These are phyloP conservation scores for Cryomyces minteri DNA, from an alignment of 495 filamentous ascomycete species.

Conservation along the genomic window DNA sequence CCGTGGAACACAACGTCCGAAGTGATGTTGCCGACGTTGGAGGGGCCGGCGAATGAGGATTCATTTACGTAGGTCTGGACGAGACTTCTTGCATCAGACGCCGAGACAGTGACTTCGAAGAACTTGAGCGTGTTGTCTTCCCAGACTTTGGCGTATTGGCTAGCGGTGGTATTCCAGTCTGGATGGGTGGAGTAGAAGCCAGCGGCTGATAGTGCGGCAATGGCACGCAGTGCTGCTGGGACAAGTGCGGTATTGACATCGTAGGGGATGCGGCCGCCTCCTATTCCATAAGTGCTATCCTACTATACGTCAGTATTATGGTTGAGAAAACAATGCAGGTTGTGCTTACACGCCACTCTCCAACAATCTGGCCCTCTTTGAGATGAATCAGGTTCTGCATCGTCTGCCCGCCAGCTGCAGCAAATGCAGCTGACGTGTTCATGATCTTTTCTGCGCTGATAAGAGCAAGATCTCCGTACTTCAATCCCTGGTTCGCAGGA, in stretches of 20 bases:
- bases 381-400: conserved; percentile 37
- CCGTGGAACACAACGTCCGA: conserved; percentile 33
- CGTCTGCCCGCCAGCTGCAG: conserved; percentile 24
- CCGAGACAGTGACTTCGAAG: conserved; percentile 31
- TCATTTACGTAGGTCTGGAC: conserved; percentile 27
- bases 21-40: conserved; percentile 23
- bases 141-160: conserved; percentile 37
- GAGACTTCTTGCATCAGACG: conserved; percentile 22
- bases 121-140: conserved; percentile 41
- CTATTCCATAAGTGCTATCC: conserved; percentile 40
- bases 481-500: conserved; percentile 28
- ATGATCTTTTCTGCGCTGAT: conserved; percentile 39
- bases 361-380: conserved; percentile 34
- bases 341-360: conserved; percentile 31
- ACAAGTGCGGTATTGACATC: conserved; percentile 47
- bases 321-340: no score
- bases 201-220: conserved; percentile 28
- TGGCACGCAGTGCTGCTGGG: conserved; percentile 39
- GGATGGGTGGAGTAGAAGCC: conserved; percentile 31
- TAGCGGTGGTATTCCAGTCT: conserved; percentile 28
- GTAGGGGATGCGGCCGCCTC: conserved; percentile 43
- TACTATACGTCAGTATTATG: no score
- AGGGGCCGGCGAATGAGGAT: conserved; percentile 24
- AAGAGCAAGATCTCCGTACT: conserved; percentile 30
- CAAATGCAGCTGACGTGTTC: conserved; percentile 34